A percentile compares a stretch with the other conserved stretches of the same genome.
Conservation (phyloP, 768 basidiomycete genomes). For the Chalciporus chontae region DNA sequence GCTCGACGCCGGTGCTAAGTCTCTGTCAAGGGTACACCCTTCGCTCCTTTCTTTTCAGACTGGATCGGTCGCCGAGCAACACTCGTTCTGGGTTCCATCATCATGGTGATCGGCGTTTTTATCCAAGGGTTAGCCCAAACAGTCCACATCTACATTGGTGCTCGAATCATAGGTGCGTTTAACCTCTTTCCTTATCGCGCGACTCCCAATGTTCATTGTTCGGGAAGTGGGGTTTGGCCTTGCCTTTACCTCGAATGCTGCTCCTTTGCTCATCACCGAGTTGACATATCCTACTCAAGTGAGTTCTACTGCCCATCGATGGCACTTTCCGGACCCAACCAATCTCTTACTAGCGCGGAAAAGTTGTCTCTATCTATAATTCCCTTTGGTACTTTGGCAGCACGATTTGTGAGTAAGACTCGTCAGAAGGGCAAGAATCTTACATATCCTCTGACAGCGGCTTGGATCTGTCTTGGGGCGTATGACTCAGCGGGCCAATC, state of each 20-base stretch:
- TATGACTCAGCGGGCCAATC: constrained; percentile 35
- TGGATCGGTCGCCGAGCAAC: constrained; percentile 56
- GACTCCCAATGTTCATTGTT: no score
- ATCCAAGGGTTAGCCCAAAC: constrained; percentile 47
- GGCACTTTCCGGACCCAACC: neutral
- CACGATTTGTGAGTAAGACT: constrained; percentile 37
- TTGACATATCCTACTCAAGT: constrained; percentile 71
- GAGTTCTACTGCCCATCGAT: constrained; percentile 11
- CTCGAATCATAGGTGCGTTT: constrained; percentile 41
- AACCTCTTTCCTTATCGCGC: neutral
- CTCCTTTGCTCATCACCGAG: constrained; percentile 61
- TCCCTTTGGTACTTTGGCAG: constrained; percentile 74
- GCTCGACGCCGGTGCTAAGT: neutral
- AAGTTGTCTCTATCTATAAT: constrained; percentile 65
- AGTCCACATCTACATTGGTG: constrained; percentile 52
- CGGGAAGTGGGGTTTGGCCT: constrained; percentile 59
- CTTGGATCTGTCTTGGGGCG: constrained; percentile 46
- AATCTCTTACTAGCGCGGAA: constrained; percentile 37
- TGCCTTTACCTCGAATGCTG: constrained; percentile 58
- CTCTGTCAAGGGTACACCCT: constrained; percentile 49
- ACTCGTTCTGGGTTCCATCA: constrained; percentile 54
- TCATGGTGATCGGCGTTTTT: constrained; percentile 65
- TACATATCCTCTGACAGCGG: constrained; percentile 12
- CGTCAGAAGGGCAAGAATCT: no score
- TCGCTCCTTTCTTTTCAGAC: constrained; percentile 62